Evolutionary conservation across 2,329 filamentous ascomycete species (phyloP).

Genomic region (Aspergillus bombycis): DNA sequence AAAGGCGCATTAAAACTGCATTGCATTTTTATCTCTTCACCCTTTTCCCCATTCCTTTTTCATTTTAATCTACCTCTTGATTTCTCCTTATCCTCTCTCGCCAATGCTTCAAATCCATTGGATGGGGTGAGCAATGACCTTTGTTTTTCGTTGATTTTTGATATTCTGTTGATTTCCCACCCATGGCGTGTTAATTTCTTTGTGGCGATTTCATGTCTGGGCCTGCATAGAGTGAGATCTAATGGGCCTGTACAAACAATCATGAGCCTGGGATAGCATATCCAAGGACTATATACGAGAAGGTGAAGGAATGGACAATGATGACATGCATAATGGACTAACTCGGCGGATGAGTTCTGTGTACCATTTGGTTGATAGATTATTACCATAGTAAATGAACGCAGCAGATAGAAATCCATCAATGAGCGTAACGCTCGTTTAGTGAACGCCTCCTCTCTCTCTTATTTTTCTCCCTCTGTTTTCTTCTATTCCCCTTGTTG

Average conservation of each 20-base stretch:
- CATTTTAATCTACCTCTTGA: conserved; percentile 15
- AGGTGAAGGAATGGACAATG: conserved; percentile 12
- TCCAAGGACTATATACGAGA: conserved; percentile 16
- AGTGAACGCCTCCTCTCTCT: neutral
- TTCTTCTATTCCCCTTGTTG: neutral
- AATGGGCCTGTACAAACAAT: conserved; percentile 10
- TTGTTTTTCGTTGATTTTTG: conserved; percentile 14
- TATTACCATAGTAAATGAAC: conserved; percentile 2
- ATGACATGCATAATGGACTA: conserved; percentile 21
- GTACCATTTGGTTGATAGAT: conserved; percentile 14
- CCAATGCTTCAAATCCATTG: conserved; percentile 3
- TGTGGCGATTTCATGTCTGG: conserved; percentile 11
- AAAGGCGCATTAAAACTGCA: conserved; percentile 29
- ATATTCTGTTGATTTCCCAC: conserved; percentile 8
- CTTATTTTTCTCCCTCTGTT: neutral
- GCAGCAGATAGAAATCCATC: conserved; percentile 1
- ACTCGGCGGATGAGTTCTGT: conserved; percentile 18
- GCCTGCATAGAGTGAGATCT: conserved; percentile 15
- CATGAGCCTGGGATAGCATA: conserved; percentile 14
- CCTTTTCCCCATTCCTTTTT: conserved; percentile 7
- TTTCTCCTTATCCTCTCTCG: conserved; percentile 10
- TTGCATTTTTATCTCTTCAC: conserved; percentile 12
- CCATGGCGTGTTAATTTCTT: conserved; percentile 13
- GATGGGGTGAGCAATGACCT: conserved; percentile 8
- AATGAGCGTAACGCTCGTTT: neutral